Evolutionary conservation across 139 green algal genomes (phyloP).

Genomic region (Mesotaenium endlicherianum): DNA sequence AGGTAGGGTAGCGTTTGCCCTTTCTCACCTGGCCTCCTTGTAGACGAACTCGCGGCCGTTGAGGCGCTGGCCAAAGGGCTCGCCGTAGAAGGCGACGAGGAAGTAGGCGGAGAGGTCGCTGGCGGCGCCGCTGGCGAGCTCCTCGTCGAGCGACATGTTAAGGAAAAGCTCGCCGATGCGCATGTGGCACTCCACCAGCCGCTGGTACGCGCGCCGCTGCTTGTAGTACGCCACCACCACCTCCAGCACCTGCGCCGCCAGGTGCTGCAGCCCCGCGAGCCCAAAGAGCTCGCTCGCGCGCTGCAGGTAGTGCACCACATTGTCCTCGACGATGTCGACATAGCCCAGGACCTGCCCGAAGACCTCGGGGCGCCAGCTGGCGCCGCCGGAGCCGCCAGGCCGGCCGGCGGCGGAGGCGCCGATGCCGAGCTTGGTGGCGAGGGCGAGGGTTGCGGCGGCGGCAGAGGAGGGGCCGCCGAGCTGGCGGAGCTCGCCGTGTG

Average conservation of each 20-base stretch:
- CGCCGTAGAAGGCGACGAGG: conserved; percentile 24
- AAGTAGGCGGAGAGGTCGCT: conserved; percentile 4
- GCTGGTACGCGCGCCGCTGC: neutral
- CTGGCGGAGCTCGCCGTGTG: too few species aligned
- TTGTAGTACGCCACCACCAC: neutral
- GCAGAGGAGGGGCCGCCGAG: too few species aligned
- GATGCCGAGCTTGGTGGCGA: too few species aligned
- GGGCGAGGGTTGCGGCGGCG: too few species aligned
- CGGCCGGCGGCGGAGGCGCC: too few species aligned
- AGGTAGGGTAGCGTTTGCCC: too few species aligned
- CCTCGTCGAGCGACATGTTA: neutral
- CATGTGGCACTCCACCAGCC: neutral
- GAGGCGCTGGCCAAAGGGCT: neutral
- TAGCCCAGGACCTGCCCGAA: conserved; percentile 17
- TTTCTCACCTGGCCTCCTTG: neutral
- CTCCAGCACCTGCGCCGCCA: conserved; percentile 1
- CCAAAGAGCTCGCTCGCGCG: conserved; percentile 8
- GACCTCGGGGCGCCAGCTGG: neutral
- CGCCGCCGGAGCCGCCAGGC: neutral
- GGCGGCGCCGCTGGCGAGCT: neutral
- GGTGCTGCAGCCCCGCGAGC: neutral
- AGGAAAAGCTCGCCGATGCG: neutral
- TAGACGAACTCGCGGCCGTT: conserved; percentile 25
- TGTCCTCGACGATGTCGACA: conserved; percentile 1
- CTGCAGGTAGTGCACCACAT: neutral